Evolutionary conservation across 2,329 filamentous ascomycete species (phyloP).

Genomic region (Cladorrhinum sp.): DNA sequence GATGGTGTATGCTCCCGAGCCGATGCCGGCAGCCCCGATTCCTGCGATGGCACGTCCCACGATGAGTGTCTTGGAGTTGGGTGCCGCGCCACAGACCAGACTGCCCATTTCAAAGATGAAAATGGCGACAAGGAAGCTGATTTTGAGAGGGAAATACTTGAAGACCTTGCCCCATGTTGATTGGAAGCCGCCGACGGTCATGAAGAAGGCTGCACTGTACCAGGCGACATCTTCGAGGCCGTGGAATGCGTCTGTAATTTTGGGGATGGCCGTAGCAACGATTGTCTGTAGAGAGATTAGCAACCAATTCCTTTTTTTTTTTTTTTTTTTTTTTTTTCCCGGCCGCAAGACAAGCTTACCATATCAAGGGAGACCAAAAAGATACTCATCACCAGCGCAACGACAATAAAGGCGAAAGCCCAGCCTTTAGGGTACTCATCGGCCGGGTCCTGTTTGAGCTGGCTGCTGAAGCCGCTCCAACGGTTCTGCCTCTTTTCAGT

Average conservation of each 20-base stretch:
- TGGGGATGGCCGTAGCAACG: conserved; percentile 17
- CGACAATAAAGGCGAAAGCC: conserved; percentile 16
- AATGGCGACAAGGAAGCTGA: conserved; percentile 17
- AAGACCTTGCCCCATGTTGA: conserved; percentile 33
- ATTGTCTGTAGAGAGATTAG: not conserved
- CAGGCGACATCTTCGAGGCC: conserved; percentile 26
- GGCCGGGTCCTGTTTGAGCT: not conserved
- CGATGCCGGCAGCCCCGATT: conserved; percentile 31
- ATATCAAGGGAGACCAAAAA: conserved; percentile 5
- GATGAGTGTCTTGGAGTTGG: conserved; percentile 32
- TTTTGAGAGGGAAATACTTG: conserved; percentile 32
- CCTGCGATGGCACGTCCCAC: conserved; percentile 35
- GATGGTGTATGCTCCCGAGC: conserved; percentile 33
- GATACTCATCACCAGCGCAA: conserved; percentile 17
- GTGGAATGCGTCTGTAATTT: conserved; percentile 30
- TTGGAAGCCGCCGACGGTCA: conserved; percentile 32
- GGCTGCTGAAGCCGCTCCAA: not conserved
- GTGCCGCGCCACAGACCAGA: conserved; percentile 33
- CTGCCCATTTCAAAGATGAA: conserved; percentile 33
- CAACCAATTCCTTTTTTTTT: no score
- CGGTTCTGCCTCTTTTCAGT: not conserved
- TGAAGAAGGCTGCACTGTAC: conserved; percentile 26
- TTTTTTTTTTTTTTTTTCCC: no score
- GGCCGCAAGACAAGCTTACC: no score
- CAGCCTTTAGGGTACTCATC: conserved; percentile 15